Base-by-base conservation (phyloP, 2,329 filamentous ascomycete species). In the Alternaria sp. region DNA sequence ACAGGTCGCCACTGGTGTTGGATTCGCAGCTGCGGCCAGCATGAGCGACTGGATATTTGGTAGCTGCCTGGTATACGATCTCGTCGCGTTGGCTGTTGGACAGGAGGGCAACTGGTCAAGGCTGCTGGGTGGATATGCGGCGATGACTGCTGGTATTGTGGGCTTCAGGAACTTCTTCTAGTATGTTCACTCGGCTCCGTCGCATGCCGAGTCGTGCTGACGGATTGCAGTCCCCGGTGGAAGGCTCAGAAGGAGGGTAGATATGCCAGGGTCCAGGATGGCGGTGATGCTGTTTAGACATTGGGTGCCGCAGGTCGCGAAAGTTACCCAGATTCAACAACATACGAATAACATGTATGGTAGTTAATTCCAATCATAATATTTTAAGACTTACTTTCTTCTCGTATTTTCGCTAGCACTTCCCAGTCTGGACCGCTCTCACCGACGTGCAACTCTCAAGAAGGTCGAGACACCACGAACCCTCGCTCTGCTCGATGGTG, bases 11-110 rank as follows among this genome's bases (percentile, higher is more conserved):
- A 88, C 86, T 0, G 85, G 83, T 0, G 66, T 87, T 0, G 85
- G 83, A 0, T 88, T 88, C 60, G 85, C 81, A 0, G 75, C 81
- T 0, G 74, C 82, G 16, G 84, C 83, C 2, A 80, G 80, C 10
- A 66, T 74, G 36, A 87, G 85, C 65, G 86, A 89, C 69, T 88
- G 85, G 85, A 87, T 88, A 54, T 85, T 88, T 52, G 86, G 86
- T 0, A 84, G 82, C 0, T 87, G 86, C 67, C 71, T 89, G 61
- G 85, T 86, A 0, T 88, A 88, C 69, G 85, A 88, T 70, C 78
- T 88, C 18, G 77, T 87, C 14, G 85, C 83, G 8, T 67, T 88
- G 62, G 80, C 30, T 82, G 86, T 48, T 0, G 86, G 86, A 1
- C 86, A 89, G 74, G 78, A 78, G 8, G 78, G 75, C 4, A 75